Percentiles rank a stretch among this genome's conserved stretches.
Evolutionary conservation across 345 rosid genomes (phyloP).

Genomic region (Viola odorata): DNA sequence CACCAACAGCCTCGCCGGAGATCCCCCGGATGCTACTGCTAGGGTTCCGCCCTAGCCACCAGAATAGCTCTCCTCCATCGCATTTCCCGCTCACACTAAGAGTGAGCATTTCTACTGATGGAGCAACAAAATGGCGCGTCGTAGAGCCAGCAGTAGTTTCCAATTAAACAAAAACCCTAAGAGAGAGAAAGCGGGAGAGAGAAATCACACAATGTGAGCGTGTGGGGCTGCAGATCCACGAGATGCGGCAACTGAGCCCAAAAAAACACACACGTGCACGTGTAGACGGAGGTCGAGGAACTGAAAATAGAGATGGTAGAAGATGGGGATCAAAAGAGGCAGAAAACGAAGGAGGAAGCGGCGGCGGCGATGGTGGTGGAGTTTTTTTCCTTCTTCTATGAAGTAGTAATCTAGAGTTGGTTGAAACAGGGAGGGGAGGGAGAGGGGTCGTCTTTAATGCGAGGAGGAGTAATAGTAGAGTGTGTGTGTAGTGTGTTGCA

Average conservation of each 20-base stretch:
- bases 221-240: slow-evolving; percentile 49
- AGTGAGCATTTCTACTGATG: slow-evolving; percentile 8
- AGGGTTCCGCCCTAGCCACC: slow-evolving; percentile 13
- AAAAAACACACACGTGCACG: not conserved
- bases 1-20: slow-evolving; percentile 16
- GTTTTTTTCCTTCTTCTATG: too few relatives aligned
- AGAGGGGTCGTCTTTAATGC: slow-evolving; percentile 22
- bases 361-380: too few relatives aligned
- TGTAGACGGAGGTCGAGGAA: not conserved
- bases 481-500: not conserved
- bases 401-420: too few relatives aligned
- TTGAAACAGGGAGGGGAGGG: not conserved
- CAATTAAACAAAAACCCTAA: slow-evolving; percentile 41
- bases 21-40: slow-evolving; percentile 7
- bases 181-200: slow-evolving; percentile 19
- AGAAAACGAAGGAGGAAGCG: too few relatives aligned
- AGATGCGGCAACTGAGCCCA: slow-evolving; percentile 47
- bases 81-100: slow-evolving; percentile 22
- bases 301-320: not conserved
- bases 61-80: slow-evolving; percentile 19
- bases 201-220: slow-evolving; percentile 20
- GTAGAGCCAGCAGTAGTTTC: not conserved
- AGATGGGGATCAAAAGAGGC: too few relatives aligned
- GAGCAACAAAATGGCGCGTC: not conserved
- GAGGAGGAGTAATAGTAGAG: not conserved